phyloP scores from a whole-genome alignment of 306 rosid species.

The Chamaecrista fasciculata region DNA sequence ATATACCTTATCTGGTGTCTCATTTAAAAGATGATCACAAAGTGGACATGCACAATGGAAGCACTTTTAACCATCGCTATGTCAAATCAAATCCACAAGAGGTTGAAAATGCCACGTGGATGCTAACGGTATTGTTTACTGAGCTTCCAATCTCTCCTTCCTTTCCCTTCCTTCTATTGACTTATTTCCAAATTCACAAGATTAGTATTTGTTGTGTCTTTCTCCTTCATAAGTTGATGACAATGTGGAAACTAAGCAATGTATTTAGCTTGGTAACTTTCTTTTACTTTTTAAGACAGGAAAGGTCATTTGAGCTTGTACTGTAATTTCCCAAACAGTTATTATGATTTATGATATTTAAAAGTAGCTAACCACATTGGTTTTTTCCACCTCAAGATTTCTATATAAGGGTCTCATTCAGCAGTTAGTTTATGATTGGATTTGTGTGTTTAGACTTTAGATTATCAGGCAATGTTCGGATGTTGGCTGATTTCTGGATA shows the following conservation, averaged over 20 bases:
- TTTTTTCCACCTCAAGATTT: not conserved
- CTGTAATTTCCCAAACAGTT: not conserved
- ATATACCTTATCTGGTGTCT: slow-evolving; percentile 71
- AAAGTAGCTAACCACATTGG: not conserved
- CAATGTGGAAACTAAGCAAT: slow-evolving; percentile 16
- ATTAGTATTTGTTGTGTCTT: not conserved
- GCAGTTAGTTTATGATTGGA: not conserved
- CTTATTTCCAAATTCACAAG: not conserved
- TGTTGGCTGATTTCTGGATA: no score
- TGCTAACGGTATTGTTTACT: slow-evolving; percentile 68
- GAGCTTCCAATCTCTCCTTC: not conserved
- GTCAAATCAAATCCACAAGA: slow-evolving; percentile 94
- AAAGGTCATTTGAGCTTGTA: not conserved
- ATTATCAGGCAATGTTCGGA: no score
- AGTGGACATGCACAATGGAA: slow-evolving; percentile 92
- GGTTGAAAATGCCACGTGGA: slow-evolving; percentile 96
- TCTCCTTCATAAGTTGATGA: slow-evolving; percentile 2
- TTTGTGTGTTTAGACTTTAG: no score
- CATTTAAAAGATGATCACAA: slow-evolving; percentile 87
- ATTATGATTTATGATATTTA: not conserved
- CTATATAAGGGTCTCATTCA: not conserved
- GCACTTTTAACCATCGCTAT: slow-evolving; percentile 90
- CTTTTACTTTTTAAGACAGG: not conserved
- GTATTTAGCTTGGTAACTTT: not conserved
- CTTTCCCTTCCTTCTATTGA: not conserved